Evolutionary conservation across 495 filamentous ascomycete species (phyloP).

Genomic region (Neurospora sp.): DNA sequence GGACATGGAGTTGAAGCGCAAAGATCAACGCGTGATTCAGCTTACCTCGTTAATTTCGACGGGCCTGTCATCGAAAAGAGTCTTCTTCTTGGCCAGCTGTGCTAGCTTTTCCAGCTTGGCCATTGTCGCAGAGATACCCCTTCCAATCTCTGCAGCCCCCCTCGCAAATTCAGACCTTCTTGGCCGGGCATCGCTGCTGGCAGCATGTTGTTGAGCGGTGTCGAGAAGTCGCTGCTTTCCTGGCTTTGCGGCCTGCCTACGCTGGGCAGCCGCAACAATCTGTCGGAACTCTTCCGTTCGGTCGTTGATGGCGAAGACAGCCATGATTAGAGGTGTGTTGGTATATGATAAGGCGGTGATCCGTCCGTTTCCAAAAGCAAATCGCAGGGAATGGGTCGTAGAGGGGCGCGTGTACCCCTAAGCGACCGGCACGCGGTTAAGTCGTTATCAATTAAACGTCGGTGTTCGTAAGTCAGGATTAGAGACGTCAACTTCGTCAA

Average conservation of each 20-base stretch:
- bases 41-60: slow-evolving; percentile 96
- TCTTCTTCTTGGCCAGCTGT: slow-evolving; percentile 91
- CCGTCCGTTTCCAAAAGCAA: neutral
- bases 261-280: slow-evolving; percentile 76
- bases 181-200: slow-evolving; percentile 51
- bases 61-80: slow-evolving; percentile 91
- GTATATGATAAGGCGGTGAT: neutral
- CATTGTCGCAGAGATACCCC: slow-evolving; percentile 85
- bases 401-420: neutral
- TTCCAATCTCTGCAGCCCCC: slow-evolving; percentile 78
- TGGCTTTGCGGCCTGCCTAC: slow-evolving; percentile 58
- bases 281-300: slow-evolving; percentile 89
- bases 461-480: neutral
- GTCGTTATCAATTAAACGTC: neutral
- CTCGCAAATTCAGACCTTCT: slow-evolving; percentile 73
- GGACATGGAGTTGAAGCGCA: slow-evolving; percentile 4
- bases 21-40: slow-evolving; percentile 18
- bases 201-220: slow-evolving; percentile 57
- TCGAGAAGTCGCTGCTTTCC: slow-evolving; percentile 69
- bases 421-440: neutral
- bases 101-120: slow-evolving; percentile 88
- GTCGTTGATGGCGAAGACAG: slow-evolving; percentile 76
- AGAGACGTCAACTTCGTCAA: neutral
- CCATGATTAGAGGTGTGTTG: slow-evolving; percentile 27
- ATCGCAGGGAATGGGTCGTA: neutral